A percentile compares a stretch with the other conserved stretches of the same genome.
phyloP scores from a whole-genome alignment of 306 rosid species.

The Trichosanthes truncata region DNA sequence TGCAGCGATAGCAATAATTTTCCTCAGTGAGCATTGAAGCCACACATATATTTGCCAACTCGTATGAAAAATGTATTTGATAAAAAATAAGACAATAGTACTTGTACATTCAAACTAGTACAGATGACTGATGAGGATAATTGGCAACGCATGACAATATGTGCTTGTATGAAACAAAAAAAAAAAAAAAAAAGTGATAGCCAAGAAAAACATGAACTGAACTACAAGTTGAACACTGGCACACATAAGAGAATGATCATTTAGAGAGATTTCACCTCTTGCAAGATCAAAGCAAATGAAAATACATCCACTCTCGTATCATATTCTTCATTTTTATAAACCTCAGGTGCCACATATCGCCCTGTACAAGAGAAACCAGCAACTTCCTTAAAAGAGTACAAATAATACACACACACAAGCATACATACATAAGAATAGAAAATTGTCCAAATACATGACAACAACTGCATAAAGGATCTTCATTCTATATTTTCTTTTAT shows the following conservation, averaged over 20 bases:
- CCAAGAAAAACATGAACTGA: background rate
- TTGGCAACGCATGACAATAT: background rate
- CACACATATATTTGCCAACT: background rate
- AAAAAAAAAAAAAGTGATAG: background rate
- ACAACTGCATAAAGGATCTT: background rate
- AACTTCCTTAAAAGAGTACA: background rate
- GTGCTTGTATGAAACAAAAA: background rate
- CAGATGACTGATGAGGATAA: background rate
- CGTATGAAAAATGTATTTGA: background rate
- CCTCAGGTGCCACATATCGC: slow-evolving; percentile 93
- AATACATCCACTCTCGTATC: slow-evolving; percentile 94
- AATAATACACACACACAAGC: background rate
- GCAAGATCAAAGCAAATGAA: slow-evolving; percentile 82
- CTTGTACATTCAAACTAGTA: background rate
- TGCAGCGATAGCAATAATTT: background rate
- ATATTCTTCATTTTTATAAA: slow-evolving; percentile 63
- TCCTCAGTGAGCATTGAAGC: background rate
- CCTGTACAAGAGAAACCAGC: slow-evolving; percentile 25
- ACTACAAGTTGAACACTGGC: slow-evolving; percentile 2
- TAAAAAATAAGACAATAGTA: background rate
- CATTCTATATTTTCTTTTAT: background rate
- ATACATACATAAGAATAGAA: background rate
- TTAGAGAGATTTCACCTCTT: slow-evolving; percentile 46
- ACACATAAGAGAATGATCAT: slow-evolving; percentile 7
- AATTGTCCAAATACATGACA: background rate